Evolutionary conservation across 2,329 filamentous ascomycete species (phyloP).

Genomic region (Talaromyces sp.): DNA sequence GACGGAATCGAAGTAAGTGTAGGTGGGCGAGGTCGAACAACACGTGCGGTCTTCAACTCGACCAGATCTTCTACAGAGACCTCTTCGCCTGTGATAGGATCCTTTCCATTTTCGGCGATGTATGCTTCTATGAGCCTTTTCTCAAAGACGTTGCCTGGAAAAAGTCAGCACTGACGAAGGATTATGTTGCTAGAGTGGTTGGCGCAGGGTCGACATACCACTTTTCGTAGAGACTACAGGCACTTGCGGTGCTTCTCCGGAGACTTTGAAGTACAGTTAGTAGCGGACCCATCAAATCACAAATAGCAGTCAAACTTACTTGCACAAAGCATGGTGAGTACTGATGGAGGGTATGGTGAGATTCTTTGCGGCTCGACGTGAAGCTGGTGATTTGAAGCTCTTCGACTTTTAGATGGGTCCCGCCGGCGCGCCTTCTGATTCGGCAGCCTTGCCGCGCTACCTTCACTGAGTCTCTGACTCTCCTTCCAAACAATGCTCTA

Average conservation of each 20-base stretch:
- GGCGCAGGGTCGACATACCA: conserved; percentile 54
- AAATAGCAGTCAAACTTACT: conserved; percentile 49
- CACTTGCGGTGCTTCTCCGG: conserved; percentile 90
- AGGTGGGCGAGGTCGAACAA: conserved; percentile 84
- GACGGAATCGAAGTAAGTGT: conserved; percentile 95
- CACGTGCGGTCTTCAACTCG: conserved; percentile 75
- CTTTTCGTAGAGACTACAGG: conserved; percentile 94
- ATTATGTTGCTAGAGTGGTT: conserved; percentile 10
- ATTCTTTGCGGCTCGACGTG: conserved; percentile 27
- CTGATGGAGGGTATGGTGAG: conserved; percentile 21
- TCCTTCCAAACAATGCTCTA: no score
- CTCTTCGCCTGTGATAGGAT: conserved; percentile 84
- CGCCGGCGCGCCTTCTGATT: conserved; percentile 29
- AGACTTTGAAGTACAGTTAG: conserved; percentile 59
- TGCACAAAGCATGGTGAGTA: conserved; percentile 57
- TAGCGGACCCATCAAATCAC: not conserved
- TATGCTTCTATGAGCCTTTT: conserved; percentile 93
- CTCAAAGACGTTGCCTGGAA: conserved; percentile 80
- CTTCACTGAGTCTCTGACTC: not conserved
- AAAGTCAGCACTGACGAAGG: conserved; percentile 28
- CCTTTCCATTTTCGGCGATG: conserved; percentile 86
- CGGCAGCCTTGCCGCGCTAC: conserved; percentile 27
- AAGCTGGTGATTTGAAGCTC: conserved; percentile 29
- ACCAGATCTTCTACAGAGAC: conserved; percentile 80
- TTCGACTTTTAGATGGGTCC: conserved; percentile 25